Conservation (phyloP, 2,329 filamentous ascomycete genomes). For the Aspergillus tubingensis region DNA sequence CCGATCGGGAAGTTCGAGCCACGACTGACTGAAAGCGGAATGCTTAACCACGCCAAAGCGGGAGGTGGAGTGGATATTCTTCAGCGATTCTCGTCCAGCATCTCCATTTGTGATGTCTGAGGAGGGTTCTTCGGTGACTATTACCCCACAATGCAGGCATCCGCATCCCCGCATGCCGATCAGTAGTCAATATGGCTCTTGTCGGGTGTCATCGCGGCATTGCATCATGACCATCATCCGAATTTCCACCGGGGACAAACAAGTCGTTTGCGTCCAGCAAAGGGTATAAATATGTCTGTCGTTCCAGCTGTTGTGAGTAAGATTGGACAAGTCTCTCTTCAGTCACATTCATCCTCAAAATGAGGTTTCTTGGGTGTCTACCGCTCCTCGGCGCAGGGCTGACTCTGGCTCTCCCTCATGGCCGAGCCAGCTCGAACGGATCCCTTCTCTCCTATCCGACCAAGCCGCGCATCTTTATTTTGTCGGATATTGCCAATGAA, state of each 20-base stretch:
- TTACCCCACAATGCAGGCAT: not conserved
- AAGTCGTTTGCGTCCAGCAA: not conserved
- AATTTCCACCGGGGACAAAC: not conserved
- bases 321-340: not conserved
- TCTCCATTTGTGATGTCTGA: not conserved
- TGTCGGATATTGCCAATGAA: slow-evolving; percentile 51
- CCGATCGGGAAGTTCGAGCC: not conserved
- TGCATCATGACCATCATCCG: not conserved
- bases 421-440: not conserved
- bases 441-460: not conserved
- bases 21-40: not conserved
- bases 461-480: slow-evolving; percentile 34
- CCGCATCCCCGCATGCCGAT: not conserved
- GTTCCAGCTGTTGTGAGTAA: not conserved
- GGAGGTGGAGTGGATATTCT: not conserved
- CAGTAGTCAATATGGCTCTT: not conserved
- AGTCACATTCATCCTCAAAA: not conserved
- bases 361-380: not conserved
- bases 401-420: not conserved
- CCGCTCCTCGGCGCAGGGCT: not conserved
- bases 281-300: not conserved
- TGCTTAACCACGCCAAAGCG: not conserved
- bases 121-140: not conserved
- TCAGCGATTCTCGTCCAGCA: not conserved
- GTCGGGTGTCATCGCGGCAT: not conserved